Conservation (phyloP, 257 asterid genomes). For the Solanum lignicaule region DNA sequence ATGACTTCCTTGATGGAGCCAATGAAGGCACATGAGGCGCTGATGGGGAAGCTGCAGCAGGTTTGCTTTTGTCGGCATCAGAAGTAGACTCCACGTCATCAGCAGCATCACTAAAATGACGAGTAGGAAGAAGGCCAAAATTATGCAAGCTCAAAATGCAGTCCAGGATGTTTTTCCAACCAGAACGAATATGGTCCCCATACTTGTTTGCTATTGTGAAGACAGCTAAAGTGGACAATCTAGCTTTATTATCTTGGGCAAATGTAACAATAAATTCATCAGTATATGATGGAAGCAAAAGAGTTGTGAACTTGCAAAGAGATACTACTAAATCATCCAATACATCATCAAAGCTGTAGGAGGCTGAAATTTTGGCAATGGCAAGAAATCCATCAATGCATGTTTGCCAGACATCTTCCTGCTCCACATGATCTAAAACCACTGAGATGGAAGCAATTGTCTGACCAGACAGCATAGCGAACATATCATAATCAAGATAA, state of each 20-base stretch:
- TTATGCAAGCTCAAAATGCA: constrained; percentile 81
- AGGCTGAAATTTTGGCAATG: constrained; percentile 67
- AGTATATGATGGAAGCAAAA: constrained; percentile 45
- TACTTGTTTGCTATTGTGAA: constrained; percentile 74
- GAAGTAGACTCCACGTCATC: constrained; percentile 50
- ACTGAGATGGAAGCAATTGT: constrained; percentile 86
- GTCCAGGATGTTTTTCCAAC: constrained; percentile 90
- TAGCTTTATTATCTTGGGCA: constrained; percentile 72
- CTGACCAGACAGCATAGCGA: constrained; percentile 71
- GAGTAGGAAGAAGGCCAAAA: constrained; percentile 81
- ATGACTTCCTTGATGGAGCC: constrained; percentile 55
- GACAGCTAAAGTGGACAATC: constrained; percentile 73
- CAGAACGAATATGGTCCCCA: constrained; percentile 71
- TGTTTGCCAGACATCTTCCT: constrained; percentile 50
- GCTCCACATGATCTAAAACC: constrained; percentile 78
- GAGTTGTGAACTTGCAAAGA: constrained; percentile 74
- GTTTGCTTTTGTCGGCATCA: constrained; percentile 32
- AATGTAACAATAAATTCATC: constrained; percentile 61
- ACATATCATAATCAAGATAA: constrained; percentile 73
- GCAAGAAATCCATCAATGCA: constrained; percentile 82
- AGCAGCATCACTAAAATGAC: constrained; percentile 73
- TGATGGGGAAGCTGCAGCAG: constrained; percentile 27
- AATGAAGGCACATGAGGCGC: constrained; percentile 27
- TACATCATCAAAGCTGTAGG: constrained; percentile 49
- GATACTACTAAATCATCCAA: constrained; percentile 83